These are phyloP conservation scores for Fulvia fulva DNA, from an alignment of 2,329 filamentous ascomycete genomes.

Conservation along the genomic window DNA sequence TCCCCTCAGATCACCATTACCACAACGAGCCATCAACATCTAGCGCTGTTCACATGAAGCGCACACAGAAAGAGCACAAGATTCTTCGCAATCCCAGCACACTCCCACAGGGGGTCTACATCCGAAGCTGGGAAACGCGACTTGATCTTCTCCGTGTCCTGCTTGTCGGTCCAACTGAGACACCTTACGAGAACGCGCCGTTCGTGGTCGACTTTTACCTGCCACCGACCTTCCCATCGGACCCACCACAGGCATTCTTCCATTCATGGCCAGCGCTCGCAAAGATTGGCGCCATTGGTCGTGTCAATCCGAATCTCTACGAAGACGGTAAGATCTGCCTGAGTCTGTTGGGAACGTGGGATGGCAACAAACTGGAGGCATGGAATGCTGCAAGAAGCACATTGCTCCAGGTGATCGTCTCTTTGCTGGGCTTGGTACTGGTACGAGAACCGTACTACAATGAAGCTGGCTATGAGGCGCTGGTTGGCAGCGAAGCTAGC, in stretches of 20 bases:
- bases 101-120: conserved; percentile 54
- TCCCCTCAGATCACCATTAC: conserved; percentile 45
- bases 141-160: conserved; percentile 57
- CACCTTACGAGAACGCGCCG: conserved; percentile 58
- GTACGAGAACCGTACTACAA: conserved; percentile 61
- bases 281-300: conserved; percentile 26
- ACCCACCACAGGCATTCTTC: conserved; percentile 54
- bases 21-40: conserved; percentile 19
- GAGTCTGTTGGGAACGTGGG: conserved; percentile 58
- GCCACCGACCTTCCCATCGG: conserved; percentile 46
- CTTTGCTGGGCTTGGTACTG: conserved; percentile 35
- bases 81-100: conserved; percentile 48
- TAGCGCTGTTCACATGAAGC: conserved; percentile 41
- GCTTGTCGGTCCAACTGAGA: conserved; percentile 56
- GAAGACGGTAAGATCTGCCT: conserved; percentile 61
- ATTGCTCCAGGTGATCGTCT: conserved; percentile 46
- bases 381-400: conserved; percentile 54
- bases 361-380: conserved; percentile 50
- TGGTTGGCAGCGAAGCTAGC: conserved; percentile 28
- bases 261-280: conserved; percentile 50
- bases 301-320: conserved; percentile 59
- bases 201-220: conserved; percentile 59
- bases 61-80: conserved; percentile 55
- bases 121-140: conserved; percentile 57
- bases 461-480: conserved; percentile 58